A percentile compares a stretch with the other conserved stretches of the same genome.
Conservation (phyloP, 331 rosid species). For the Malus hybrid region DNA sequence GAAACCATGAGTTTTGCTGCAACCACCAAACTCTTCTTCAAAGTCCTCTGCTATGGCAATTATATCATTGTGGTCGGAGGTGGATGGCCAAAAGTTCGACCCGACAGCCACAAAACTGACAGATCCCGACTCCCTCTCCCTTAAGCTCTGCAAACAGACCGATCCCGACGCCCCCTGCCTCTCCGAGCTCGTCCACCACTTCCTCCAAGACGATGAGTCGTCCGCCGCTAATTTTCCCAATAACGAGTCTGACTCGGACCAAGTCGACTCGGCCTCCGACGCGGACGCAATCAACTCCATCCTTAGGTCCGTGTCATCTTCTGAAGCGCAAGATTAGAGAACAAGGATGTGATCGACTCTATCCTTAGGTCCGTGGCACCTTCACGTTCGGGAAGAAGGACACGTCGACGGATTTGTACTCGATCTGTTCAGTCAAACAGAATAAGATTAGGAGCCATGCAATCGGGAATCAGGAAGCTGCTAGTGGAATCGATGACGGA, state of each 20-base stretch:
- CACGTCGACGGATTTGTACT: constrained; percentile 48
- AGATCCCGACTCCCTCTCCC: constrained; percentile 16
- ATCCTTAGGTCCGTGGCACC: too few relatives aligned
- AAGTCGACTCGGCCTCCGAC: constrained; percentile 16
- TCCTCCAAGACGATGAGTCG: constrained; percentile 35
- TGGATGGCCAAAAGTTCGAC: too few relatives aligned
- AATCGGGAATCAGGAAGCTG: constrained; percentile 81
- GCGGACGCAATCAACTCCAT: constrained; percentile 20
- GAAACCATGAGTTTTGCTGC: too few relatives aligned
- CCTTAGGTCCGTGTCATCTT: background rate
- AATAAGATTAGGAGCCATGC: constrained; percentile 77
- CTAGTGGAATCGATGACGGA: constrained; percentile 92
- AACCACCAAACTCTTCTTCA: too few relatives aligned
- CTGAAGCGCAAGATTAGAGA: constrained; percentile 52
- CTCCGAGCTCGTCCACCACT: constrained; percentile 58
- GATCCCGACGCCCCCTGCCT: constrained; percentile 56
- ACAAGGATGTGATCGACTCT: too few relatives aligned
- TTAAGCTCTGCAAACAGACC: constrained; percentile 59
- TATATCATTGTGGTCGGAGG: too few relatives aligned
- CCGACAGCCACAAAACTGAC: too few relatives aligned
- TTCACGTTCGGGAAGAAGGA: too few relatives aligned
- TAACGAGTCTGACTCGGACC: constrained; percentile 20
- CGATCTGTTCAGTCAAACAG: constrained; percentile 59
- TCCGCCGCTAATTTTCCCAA: background rate
- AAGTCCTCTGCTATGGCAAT: too few relatives aligned